phyloP scores from a whole-genome alignment of 331 rosid species.

The Pyrus hybrid region DNA sequence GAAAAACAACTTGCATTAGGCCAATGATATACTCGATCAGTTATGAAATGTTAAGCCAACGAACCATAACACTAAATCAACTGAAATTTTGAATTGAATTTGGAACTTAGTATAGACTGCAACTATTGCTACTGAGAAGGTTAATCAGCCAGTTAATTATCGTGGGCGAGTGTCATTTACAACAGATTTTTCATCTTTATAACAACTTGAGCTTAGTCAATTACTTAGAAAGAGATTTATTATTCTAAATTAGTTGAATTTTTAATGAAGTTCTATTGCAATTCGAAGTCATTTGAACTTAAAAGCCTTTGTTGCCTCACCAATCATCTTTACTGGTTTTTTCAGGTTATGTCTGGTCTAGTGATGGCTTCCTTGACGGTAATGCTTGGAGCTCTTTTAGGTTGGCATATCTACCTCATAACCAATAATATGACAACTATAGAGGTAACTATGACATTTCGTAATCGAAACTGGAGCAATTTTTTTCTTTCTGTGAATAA shows the following conservation, averaged over 20 bases:
- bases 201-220: not conserved
- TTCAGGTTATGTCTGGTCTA: constrained; percentile 47
- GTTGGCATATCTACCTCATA: constrained; percentile 82
- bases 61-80: not conserved
- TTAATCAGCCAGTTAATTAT: not conserved
- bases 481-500: not conserved
- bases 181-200: not conserved
- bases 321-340: not conserved
- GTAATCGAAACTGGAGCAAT: not conserved
- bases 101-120: not conserved
- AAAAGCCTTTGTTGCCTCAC: not conserved
- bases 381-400: constrained; percentile 57
- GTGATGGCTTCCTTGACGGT: constrained; percentile 39
- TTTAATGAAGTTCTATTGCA: not conserved
- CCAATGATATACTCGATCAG: not conserved
- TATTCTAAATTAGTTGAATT: not conserved
- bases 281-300: not conserved
- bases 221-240: not conserved
- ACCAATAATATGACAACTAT: constrained; percentile 79
- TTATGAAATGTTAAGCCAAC: not conserved
- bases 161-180: not conserved
- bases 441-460: constrained; percentile 51
- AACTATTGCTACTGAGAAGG: not conserved
- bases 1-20: not conserved
- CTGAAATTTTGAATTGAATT: not conserved